Percentiles rank a stretch among this genome's conserved stretches.
phyloP scores from a whole-genome alignment of 2,329 filamentous ascomycete genomes.

The Arthrobotrys pseudoclavata region DNA sequence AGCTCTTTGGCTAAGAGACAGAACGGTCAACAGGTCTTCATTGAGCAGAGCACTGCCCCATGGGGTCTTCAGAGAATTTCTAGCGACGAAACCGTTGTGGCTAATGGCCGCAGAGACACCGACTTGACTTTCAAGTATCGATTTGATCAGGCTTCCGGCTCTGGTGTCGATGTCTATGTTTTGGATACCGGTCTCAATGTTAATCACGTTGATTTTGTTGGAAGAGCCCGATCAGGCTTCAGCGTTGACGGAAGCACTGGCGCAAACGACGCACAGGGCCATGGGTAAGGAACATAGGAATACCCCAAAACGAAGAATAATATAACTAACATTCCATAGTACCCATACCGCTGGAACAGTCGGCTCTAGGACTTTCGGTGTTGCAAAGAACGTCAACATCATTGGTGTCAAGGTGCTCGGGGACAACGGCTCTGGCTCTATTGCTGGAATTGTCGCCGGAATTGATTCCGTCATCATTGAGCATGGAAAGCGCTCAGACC shows the following conservation, averaged over 20 bases:
- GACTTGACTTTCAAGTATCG: conserved; percentile 66
- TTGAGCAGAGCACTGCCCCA: conserved; percentile 60
- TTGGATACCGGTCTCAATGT: conserved; percentile 68
- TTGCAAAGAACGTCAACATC: conserved; percentile 68
- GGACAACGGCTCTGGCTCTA: conserved; percentile 64
- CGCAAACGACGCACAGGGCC: conserved; percentile 64
- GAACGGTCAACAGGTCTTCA: conserved; percentile 27
- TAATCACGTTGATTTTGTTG: conserved; percentile 63
- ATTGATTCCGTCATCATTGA: conserved; percentile 67
- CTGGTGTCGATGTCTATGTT: conserved; percentile 69
- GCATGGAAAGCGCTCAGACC: conserved; percentile 67
- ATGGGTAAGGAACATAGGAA: conserved; percentile 72
- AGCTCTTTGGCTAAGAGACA: conserved; percentile 46
- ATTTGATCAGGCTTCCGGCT: conserved; percentile 65
- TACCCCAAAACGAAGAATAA: not conserved
- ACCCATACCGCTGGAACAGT: conserved; percentile 63
- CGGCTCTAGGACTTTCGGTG: conserved; percentile 66
- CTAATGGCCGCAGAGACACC: conserved; percentile 62
- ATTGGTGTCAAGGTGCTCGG: conserved; percentile 69
- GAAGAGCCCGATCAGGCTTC: conserved; percentile 62
- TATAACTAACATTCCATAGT: conserved; percentile 23
- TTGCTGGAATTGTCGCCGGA: conserved; percentile 66
- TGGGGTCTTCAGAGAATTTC: conserved; percentile 65
- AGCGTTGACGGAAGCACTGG: conserved; percentile 68
- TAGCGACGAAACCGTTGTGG: conserved; percentile 62